Base-by-base conservation (phyloP, 352 stramenopile species). In the Blastocystis sp. region DNA sequence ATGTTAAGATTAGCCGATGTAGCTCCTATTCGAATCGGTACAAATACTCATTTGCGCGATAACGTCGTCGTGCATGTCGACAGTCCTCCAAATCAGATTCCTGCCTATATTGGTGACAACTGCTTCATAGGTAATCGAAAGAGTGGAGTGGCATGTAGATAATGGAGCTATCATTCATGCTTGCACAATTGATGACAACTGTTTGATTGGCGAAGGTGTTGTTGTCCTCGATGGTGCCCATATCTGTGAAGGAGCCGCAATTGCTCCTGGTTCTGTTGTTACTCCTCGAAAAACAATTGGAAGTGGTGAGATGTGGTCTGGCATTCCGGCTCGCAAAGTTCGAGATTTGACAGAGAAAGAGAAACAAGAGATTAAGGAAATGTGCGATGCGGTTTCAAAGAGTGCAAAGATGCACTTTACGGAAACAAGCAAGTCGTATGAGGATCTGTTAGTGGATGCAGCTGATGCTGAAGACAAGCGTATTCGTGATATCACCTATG, bases 1-100 rank as follows among this genome's bases (percentile, higher is more conserved):
- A 19, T 24, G 14, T 35, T 27, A 57, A 54, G 51, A 11, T 74
- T 88, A 92, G 90, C 92, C 71, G 93, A 95, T 91, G 88, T 94
- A 35, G 95, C 94, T 90, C 91, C 93, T 87, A 92, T 96, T 58
- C 94, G 93, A 88, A 95, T 98, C 88, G 94, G 94, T 61, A 95
- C 96, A 90, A 92, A 94, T 71, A 97, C 95, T 51, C 97, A 98
- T 90, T 92, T 98, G 75, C 95, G 97, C 91, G 95, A 98, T 91
- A 93, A 93, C 78, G 95, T 93, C 63, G 93, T 98, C 69, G 95
- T 98, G 24, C 69, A 80, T 35, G 69, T 61, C 3, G 43, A 61
- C 4, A 61, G 69, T 89, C 96, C 94, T 87, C 94, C 92, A 88
- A 88, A 88, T 56, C 89, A 89, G 78, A 89, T 92, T 86, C 93